These are phyloP conservation scores for Eimeria praecox DNA, from an alignment of 169 alveolate genomes.

Conservation along the genomic window DNA sequence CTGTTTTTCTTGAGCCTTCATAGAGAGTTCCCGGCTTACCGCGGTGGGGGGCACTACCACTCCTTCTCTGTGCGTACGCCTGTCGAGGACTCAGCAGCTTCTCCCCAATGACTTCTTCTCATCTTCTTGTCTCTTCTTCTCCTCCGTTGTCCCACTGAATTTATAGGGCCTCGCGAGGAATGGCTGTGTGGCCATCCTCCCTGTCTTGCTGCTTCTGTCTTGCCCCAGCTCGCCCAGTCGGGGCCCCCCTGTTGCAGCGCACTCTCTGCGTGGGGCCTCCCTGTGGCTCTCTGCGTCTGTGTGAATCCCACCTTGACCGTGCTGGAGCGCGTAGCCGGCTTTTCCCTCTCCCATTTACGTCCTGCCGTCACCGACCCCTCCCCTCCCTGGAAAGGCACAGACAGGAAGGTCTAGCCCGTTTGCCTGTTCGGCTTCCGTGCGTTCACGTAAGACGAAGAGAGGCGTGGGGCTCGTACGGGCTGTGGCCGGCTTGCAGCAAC, in stretches of 20 bases:
- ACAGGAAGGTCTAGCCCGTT: background rate
- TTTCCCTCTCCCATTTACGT: background rate
- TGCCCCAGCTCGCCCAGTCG: slow-evolving; percentile 35
- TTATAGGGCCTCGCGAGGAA: background rate
- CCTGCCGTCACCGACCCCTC: background rate
- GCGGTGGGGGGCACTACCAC: background rate
- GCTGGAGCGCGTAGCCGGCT: background rate
- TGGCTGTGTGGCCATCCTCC: slow-evolving; percentile 3
- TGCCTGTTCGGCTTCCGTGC: background rate
- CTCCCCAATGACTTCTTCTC: background rate
- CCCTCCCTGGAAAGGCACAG: background rate
- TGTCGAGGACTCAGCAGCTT: background rate
- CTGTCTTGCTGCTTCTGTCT: slow-evolving; percentile 7
- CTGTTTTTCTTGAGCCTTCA: background rate
- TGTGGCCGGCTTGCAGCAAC: background rate
- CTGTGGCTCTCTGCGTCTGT: background rate
- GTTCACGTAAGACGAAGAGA: background rate
- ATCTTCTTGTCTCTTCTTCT: background rate
- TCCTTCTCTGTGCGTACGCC: background rate
- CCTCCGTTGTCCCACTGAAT: background rate
- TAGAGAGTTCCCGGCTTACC: background rate
- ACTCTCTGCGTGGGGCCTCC: slow-evolving; percentile 13
- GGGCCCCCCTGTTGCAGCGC: slow-evolving; percentile 15
- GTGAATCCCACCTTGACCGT: background rate
- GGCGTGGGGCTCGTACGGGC: background rate